phyloP scores from a whole-genome alignment of 352 stramenopile genomes.

The Elongisporangium prolatum region DNA sequence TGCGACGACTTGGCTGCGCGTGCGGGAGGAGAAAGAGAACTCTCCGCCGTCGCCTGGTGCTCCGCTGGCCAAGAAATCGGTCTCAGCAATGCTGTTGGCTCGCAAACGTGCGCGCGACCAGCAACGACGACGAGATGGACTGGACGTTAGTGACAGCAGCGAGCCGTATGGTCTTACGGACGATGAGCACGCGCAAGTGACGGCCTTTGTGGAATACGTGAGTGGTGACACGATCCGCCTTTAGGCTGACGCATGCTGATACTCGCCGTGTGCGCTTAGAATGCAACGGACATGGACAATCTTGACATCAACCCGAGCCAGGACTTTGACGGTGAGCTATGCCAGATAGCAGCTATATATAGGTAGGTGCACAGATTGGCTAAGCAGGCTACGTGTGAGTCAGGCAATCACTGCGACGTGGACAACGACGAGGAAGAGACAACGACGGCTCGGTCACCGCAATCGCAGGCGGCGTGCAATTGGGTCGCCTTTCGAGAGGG shows the following conservation, averaged over 20 bases:
- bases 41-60: background rate
- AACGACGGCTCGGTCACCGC: constrained; percentile 14
- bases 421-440: background rate
- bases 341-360: background rate
- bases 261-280: constrained; percentile 14
- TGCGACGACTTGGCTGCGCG: background rate
- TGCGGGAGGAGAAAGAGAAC: constrained; percentile 1
- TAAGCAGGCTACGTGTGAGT: background rate
- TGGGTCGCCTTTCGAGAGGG: constrained; percentile 32
- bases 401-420: background rate
- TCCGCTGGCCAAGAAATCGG: constrained; percentile 8
- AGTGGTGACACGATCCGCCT: constrained; percentile 7
- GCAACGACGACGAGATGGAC: constrained; percentile 15
- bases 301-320: constrained; percentile 58
- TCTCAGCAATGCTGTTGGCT: constrained; percentile 22
- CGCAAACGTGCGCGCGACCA: constrained; percentile 26
- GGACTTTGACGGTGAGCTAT: constrained; percentile 42
- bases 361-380: background rate
- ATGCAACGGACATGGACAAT: constrained; percentile 50
- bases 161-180: constrained; percentile 19
- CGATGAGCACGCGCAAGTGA: constrained; percentile 42
- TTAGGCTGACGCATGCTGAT: constrained; percentile 4
- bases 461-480: constrained; percentile 21
- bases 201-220: constrained; percentile 60
- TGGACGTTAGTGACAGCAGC: constrained; percentile 16